These are phyloP conservation scores for Deinandra increscens DNA, from an alignment of 129 eudicot genomes.

Conservation along the genomic window DNA sequence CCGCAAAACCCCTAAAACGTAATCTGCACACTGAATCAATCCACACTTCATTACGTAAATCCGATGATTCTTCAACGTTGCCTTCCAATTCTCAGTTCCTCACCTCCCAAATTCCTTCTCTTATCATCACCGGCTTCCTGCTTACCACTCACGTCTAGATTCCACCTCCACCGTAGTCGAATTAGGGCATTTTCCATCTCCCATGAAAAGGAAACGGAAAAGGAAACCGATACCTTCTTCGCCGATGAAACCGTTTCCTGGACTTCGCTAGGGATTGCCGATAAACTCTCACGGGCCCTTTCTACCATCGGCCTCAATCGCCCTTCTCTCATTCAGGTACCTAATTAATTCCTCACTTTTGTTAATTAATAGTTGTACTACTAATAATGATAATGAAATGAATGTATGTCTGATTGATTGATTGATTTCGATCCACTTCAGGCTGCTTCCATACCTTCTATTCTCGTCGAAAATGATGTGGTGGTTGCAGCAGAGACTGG, in stretches of 20 bases:
- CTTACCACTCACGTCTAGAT: constrained; percentile 23
- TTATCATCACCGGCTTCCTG: constrained; percentile 27
- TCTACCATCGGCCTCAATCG: constrained; percentile 50
- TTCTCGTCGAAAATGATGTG: constrained; percentile 69
- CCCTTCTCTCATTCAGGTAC: constrained; percentile 79
- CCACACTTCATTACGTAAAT: too few relatives aligned
- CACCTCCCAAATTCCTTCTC: constrained; percentile 7
- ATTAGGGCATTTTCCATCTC: constrained; percentile 33
- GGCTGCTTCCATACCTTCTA: constrained; percentile 83
- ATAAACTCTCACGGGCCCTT: constrained; percentile 53
- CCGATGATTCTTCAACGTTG: constrained; percentile 63
- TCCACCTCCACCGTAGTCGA: constrained; percentile 32
- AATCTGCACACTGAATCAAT: too few relatives aligned
- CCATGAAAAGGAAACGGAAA: constrained; percentile 14
- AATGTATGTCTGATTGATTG: too few relatives aligned
- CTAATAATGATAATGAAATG: too few relatives aligned
- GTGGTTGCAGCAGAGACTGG: constrained; percentile 99
- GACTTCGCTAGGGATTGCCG: constrained; percentile 71
- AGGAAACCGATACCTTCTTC: constrained; percentile 47
- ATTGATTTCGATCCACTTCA: too few relatives aligned
- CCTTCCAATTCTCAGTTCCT: constrained; percentile 39
- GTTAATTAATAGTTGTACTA: too few relatives aligned
- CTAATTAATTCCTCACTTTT: too few relatives aligned
- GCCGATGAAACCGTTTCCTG: constrained; percentile 74
- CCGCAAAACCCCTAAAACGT: constrained; percentile 30